phyloP scores from a whole-genome alignment of 805 yeast genomes.

The Metschnikowia sp. region DNA sequence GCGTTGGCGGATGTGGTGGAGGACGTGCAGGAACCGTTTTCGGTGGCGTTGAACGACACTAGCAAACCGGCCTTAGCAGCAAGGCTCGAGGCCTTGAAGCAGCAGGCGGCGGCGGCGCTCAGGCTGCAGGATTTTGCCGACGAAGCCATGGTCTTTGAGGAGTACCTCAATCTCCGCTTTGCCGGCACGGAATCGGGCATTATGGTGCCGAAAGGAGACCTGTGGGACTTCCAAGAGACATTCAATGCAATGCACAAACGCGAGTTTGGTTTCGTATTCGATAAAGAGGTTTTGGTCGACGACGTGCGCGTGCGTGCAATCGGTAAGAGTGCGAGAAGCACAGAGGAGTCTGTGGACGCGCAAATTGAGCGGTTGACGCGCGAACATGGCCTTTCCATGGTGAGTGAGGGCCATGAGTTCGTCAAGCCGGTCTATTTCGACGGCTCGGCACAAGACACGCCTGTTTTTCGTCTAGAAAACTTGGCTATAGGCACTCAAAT shows the following conservation, averaged over 20 bases:
- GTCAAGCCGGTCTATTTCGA: slow-evolving; percentile 14
- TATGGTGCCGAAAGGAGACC: slow-evolving; percentile 14
- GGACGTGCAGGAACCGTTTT: slow-evolving; percentile 17
- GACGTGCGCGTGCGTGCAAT: slow-evolving; percentile 20
- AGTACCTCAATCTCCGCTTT: slow-evolving; percentile 17
- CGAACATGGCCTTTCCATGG: no score
- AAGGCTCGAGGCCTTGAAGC: slow-evolving; percentile 6
- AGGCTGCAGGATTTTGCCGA: slow-evolving; percentile 13
- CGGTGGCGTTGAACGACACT: slow-evolving; percentile 4
- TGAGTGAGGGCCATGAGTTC: slow-evolving; percentile 3
- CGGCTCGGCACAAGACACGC: slow-evolving; percentile 5
- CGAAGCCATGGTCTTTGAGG: slow-evolving; percentile 13
- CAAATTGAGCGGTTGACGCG: slow-evolving; percentile 9
- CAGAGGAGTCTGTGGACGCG: slow-evolving; percentile 14
- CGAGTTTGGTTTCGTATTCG: slow-evolving; percentile 19
- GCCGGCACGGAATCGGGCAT: slow-evolving; percentile 18
- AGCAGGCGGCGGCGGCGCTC: slow-evolving; percentile 7
- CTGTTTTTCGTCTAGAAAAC: slow-evolving; percentile 15
- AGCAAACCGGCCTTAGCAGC: background rate
- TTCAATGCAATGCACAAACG: slow-evolving; percentile 15
- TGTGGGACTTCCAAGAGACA: slow-evolving; percentile 14
- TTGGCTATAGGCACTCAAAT: slow-evolving; percentile 11
- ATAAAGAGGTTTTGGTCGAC: slow-evolving; percentile 19
- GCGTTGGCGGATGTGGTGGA: slow-evolving; percentile 21
- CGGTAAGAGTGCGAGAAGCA: slow-evolving; percentile 8